These are phyloP conservation scores for Fraxinus latifolia DNA, from an alignment of 305 asterid genomes.

Conservation along the genomic window DNA sequence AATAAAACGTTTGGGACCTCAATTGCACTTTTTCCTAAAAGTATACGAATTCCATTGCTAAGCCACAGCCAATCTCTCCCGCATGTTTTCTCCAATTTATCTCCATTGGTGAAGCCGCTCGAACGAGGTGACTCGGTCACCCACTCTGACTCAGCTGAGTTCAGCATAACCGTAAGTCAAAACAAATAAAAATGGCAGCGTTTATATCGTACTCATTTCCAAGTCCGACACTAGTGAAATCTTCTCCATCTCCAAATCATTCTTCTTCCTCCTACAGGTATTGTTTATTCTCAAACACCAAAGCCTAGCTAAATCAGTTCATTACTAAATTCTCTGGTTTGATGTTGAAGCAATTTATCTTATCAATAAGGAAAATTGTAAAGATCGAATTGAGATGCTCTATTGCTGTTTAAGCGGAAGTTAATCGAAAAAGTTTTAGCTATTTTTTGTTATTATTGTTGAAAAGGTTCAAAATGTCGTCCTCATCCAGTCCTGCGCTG, in stretches of 20 bases:
- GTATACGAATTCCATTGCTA: neutral
- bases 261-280: conserved; percentile 32
- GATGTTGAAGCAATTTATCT: neutral
- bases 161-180: neutral
- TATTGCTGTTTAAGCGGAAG: neutral
- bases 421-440: neutral
- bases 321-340: neutral
- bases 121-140: neutral
- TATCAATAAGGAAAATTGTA: neutral
- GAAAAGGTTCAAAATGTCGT: conserved; percentile 47
- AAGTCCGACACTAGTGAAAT: conserved; percentile 10
- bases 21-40: neutral
- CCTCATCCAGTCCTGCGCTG: conserved; percentile 27
- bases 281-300: conserved; percentile 6
- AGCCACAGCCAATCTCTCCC: neutral
- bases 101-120: neutral
- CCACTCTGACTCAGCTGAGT: neutral
- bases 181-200: conserved; percentile 26
- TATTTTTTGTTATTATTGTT: neutral
- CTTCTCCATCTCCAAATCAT: conserved; percentile 16
- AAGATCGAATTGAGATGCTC: neutral
- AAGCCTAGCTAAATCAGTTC: neutral
- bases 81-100: conserved; percentile 1
- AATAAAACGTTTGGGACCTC: neutral
- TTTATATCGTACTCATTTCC: conserved; percentile 22